Conservation (phyloP, 768 basidiomycete species). For the Lactarius quietus region DNA sequence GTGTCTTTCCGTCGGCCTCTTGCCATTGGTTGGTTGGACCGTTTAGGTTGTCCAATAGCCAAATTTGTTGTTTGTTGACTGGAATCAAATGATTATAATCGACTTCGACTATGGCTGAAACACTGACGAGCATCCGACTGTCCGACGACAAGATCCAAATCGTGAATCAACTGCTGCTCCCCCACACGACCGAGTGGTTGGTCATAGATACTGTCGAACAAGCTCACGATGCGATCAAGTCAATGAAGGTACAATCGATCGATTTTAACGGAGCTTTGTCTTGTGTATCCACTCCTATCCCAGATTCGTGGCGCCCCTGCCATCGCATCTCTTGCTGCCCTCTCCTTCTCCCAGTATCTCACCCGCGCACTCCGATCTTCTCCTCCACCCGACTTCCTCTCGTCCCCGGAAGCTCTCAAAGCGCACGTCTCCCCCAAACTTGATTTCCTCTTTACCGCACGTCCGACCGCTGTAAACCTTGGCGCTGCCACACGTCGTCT, state of each 20-base stretch:
- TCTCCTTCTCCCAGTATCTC: constrained; percentile 67
- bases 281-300: background rate
- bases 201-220: constrained; percentile 69
- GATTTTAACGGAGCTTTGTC: background rate
- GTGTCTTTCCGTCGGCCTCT: constrained; percentile 24
- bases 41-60: constrained; percentile 3
- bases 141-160: constrained; percentile 67
- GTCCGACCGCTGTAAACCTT: constrained; percentile 97
- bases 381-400: constrained; percentile 52
- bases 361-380: constrained; percentile 46
- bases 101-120: constrained; percentile 26
- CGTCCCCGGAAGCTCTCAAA: constrained; percentile 49
- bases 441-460: constrained; percentile 73
- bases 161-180: constrained; percentile 85
- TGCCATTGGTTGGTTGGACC: constrained; percentile 16
- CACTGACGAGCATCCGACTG: constrained; percentile 40
- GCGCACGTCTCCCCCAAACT: constrained; percentile 56
- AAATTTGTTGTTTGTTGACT: constrained; percentile 8
- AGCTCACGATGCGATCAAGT: constrained; percentile 91
- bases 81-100: background rate
- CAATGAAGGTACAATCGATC: constrained; percentile 73
- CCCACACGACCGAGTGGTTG: constrained; percentile 65
- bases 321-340: constrained; percentile 87
- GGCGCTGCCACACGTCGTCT: constrained; percentile 80
- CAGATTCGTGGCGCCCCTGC: constrained; percentile 92